Conservation (phyloP, 768 basidiomycete genomes). For the Mycena kentingensis region DNA sequence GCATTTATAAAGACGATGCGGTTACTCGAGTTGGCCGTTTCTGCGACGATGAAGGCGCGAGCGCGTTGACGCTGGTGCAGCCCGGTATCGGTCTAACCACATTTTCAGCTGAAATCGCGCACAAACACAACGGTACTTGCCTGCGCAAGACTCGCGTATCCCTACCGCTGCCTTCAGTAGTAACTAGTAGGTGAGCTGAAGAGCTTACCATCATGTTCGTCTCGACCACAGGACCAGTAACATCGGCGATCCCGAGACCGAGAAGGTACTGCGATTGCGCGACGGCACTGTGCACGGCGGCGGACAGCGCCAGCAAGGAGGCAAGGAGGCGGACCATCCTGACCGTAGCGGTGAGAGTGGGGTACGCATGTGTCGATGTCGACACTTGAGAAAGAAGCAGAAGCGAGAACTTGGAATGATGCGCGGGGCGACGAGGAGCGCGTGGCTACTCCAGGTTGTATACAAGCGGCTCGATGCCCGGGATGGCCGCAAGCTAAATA, state of each 20-base stretch:
- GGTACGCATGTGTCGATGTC: too few species aligned
- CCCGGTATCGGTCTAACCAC: constrained; percentile 74
- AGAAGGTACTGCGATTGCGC: constrained; percentile 53
- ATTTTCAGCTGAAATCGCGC: too few species aligned
- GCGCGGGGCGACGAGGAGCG: too few species aligned
- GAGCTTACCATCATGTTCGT: constrained; percentile 81
- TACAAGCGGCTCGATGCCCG: too few species aligned
- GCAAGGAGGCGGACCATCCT: constrained; percentile 19
- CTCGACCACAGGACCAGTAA: constrained; percentile 80
- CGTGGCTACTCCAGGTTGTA: too few species aligned
- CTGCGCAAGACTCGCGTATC: too few species aligned
- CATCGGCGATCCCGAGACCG: constrained; percentile 70
- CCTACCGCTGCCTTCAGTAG: too few species aligned
- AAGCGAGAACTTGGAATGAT: too few species aligned
- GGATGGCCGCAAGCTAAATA: too few species aligned
- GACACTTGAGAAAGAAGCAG: too few species aligned
- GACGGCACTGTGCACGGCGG: constrained; percentile 13
- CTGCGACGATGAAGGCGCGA: constrained; percentile 78
- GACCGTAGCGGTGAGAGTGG: too few species aligned
- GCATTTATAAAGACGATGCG: constrained; percentile 76
- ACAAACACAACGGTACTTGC: too few species aligned
- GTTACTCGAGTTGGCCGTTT: constrained; percentile 53
- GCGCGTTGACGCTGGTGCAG: constrained; percentile 79
- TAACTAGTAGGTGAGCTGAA: background rate
- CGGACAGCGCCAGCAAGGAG: constrained; percentile 15